These are phyloP conservation scores for Fraxinus excelsior DNA, from an alignment of 257 asterid species.

Conservation along the genomic window DNA sequence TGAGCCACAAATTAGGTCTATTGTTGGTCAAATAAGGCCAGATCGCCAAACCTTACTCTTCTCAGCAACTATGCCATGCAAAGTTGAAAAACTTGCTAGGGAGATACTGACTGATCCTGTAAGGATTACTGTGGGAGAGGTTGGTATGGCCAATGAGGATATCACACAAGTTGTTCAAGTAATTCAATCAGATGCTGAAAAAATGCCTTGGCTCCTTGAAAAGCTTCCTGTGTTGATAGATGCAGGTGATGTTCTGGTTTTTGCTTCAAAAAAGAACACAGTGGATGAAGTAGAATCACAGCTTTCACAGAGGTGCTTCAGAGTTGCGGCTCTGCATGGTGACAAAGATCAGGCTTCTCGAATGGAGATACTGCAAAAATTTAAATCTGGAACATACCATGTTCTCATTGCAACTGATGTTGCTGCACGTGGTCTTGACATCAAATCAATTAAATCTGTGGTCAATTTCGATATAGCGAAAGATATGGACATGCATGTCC, in stretches of 20 bases:
- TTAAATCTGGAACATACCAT: constrained; percentile 85
- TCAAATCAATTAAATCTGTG: constrained; percentile 94
- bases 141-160: constrained; percentile 97
- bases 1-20: constrained; percentile 95
- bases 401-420: constrained; percentile 99
- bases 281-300: constrained; percentile 90
- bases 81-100: constrained; percentile 96
- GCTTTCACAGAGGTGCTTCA: constrained; percentile 64
- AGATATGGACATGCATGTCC: constrained; percentile 99
- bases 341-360: constrained; percentile 99
- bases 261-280: constrained; percentile 88
- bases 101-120: constrained; percentile 92
- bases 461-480: constrained; percentile 92
- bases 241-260: constrained; percentile 89
- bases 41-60: constrained; percentile 94
- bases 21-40: constrained; percentile 96
- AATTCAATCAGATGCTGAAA: constrained; percentile 76
- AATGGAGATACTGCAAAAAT: constrained; percentile 81
- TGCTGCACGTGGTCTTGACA: constrained; percentile 99
- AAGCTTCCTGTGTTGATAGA: constrained; percentile 89
- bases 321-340: constrained; percentile 96
- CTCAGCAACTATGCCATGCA: constrained; percentile 98
- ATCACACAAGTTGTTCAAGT: constrained; percentile 89
- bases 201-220: constrained; percentile 90
- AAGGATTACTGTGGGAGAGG: constrained; percentile 95